A percentile compares a stretch with the other conserved stretches of the same genome.
Evolutionary conservation across 495 filamentous ascomycete species (phyloP).

Genomic region (Parachaetomium inaequale): DNA sequence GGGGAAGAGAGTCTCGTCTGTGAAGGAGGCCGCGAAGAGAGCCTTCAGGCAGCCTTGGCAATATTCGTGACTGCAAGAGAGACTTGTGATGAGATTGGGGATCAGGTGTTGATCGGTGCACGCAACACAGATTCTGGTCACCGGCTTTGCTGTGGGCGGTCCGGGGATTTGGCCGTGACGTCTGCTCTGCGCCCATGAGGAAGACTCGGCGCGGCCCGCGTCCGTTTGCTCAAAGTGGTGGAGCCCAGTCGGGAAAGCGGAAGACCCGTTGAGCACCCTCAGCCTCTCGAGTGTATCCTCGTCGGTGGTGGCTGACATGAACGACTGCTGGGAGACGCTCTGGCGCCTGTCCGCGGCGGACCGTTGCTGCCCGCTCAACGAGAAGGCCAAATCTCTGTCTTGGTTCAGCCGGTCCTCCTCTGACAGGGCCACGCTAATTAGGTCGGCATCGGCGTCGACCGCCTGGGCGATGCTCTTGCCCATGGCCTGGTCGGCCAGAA

Average conservation of each 20-base stretch:
- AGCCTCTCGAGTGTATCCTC: neutral
- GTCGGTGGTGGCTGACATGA: neutral
- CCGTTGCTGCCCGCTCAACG: neutral
- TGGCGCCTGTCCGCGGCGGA: neutral
- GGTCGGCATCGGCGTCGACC: constrained; percentile 25
- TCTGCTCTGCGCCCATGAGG: constrained; percentile 18
- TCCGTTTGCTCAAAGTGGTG: neutral
- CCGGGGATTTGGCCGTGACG: neutral
- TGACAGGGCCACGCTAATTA: constrained; percentile 15
- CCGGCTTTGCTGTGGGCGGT: neutral
- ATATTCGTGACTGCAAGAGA: constrained; percentile 44
- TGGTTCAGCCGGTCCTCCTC: constrained; percentile 26
- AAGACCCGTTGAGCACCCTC: neutral
- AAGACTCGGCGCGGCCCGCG: neutral
- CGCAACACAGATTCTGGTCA: neutral
- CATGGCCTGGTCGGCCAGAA: constrained; percentile 33
- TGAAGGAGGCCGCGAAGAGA: constrained; percentile 41
- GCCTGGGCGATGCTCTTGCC: constrained; percentile 35
- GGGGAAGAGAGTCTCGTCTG: constrained; percentile 51
- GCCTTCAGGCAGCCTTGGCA: constrained; percentile 43
- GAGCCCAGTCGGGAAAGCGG: neutral
- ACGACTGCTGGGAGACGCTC: neutral
- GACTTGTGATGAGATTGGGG: constrained; percentile 14
- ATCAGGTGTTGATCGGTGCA: constrained; percentile 13
- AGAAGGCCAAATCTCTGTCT: constrained; percentile 25